Evolutionary conservation across 768 basidiomycete genomes (phyloP), one percentile per base, ranked within the genome.

Genomic region (Gymnopilus dilepis): DNA sequence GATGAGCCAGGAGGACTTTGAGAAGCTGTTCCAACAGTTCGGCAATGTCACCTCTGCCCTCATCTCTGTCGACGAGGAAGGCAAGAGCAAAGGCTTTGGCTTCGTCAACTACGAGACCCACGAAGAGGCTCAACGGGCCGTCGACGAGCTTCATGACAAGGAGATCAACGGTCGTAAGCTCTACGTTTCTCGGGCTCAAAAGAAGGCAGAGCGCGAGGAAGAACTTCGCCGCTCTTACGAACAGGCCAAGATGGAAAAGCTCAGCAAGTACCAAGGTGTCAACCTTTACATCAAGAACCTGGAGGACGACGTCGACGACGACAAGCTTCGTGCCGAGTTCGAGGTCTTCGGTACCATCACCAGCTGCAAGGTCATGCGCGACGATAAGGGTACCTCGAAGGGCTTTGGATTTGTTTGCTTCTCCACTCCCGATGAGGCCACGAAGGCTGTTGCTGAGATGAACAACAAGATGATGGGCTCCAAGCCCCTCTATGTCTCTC

Each of bases 281-380:
- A 99, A 99, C 82, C 84, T 99, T 59, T 99, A 99, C 82, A 90
- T 99, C 88, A 99, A 99, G 87, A 99, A 99, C 81, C 80, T 99
- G 76, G 97, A 98, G 77, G 97, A 98, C 75, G 96, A 97, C 69
- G 84, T 97, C 59, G 95, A 98, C 72, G 97, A 99, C 71, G 97
- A 99, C 61, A 95, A 95, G 77, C 90, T 99, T 70, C 92, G 95
- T 63, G 82, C 85, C 67, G 97, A 99, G 78, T 99, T 99, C 72
- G 95, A 98, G 78, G 88, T 94, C 13, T 99, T 94, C 76, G 97
- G 97, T 55, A 86, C 92, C 65, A 95, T 99, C 80, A 99, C 97
- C 66, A 97, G 94, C 74, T 96, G 92, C 86, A 98, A 97, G 83
- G 92, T 99, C 74, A 99, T 99, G 97, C 89, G 92, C 67, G 97